Conservation (phyloP, 768 basidiomycete genomes). For the Omphalotus guepiniiformis region DNA sequence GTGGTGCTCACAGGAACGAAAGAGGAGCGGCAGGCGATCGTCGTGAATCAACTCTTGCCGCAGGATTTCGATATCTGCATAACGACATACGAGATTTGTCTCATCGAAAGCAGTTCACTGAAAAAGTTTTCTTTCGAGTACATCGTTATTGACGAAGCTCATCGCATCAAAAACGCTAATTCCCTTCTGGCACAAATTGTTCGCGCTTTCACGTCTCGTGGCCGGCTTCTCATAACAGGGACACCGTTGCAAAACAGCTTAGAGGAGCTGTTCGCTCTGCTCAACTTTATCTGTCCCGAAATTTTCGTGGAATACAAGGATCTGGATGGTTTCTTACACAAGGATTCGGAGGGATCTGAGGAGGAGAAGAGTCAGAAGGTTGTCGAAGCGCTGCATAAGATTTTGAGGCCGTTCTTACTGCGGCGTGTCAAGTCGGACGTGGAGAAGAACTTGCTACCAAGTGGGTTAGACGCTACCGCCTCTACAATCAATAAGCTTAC, state of each 20-base stretch:
- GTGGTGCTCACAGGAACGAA: conserved; percentile 81
- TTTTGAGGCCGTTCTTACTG: conserved; percentile 90
- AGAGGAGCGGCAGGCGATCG: conserved; percentile 83
- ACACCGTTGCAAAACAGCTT: conserved; percentile 96
- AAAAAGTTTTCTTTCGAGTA: conserved; percentile 98
- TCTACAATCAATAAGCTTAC: neutral
- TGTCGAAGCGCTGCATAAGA: conserved; percentile 96
- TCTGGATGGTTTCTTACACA: conserved; percentile 90
- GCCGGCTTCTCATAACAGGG: conserved; percentile 91
- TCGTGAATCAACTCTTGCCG: conserved; percentile 72
- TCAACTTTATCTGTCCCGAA: conserved; percentile 97
- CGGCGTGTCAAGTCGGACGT: conserved; percentile 95
- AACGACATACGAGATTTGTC: conserved; percentile 95
- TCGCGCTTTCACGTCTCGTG: conserved; percentile 82
- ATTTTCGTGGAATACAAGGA: conserved; percentile 91
- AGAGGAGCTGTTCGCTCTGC: conserved; percentile 87
- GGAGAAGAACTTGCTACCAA: conserved; percentile 92
- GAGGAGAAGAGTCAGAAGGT: conserved; percentile 88
- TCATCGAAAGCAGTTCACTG: conserved; percentile 89
- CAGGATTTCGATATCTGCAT: conserved; percentile 93
- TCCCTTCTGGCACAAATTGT: conserved; percentile 95
- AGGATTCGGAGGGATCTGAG: conserved; percentile 66
- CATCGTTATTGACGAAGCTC: conserved; percentile 97
- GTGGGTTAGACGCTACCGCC: conserved; percentile 46
- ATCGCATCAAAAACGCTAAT: conserved; percentile 98